These are phyloP conservation scores for Macadamia tetraphylla DNA, from an alignment of 164 flowering plant species.

Conservation along the genomic window DNA sequence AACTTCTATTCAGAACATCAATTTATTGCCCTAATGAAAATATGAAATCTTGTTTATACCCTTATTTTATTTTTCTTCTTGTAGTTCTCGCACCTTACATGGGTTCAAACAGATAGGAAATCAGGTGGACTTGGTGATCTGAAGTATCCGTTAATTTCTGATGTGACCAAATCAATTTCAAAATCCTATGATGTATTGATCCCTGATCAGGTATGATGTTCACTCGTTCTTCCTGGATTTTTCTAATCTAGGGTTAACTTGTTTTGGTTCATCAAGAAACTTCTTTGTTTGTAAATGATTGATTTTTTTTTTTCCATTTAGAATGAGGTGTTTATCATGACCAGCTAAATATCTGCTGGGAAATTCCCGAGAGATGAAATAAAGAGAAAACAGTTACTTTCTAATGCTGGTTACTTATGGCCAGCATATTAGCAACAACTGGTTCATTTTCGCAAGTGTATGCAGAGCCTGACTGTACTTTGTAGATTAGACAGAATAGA, in stretches of 20 bases:
- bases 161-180: slow-evolving; percentile 90
- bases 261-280: neutral
- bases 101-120: slow-evolving; percentile 98
- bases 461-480: neutral
- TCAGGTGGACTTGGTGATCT: slow-evolving; percentile 97
- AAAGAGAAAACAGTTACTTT: too few species aligned
- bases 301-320: too few species aligned
- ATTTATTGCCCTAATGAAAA: neutral
- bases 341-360: too few species aligned
- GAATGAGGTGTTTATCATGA: too few species aligned
- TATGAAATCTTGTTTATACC: neutral
- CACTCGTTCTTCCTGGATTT: neutral
- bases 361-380: too few species aligned
- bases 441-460: neutral
- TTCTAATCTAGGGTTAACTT: neutral
- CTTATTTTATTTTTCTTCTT: slow-evolving; percentile 9
- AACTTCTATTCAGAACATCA: too few species aligned
- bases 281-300: neutral
- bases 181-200: slow-evolving; percentile 77
- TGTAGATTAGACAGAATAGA: neutral
- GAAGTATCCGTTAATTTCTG: slow-evolving; percentile 92
- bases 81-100: slow-evolving; percentile 98
- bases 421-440: too few species aligned
- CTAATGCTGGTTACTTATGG: too few species aligned
- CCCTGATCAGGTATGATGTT: slow-evolving; percentile 73